Evolutionary conservation across 2,329 filamentous ascomycete species (phyloP).

Genomic region (Ascochyta koolunga): DNA sequence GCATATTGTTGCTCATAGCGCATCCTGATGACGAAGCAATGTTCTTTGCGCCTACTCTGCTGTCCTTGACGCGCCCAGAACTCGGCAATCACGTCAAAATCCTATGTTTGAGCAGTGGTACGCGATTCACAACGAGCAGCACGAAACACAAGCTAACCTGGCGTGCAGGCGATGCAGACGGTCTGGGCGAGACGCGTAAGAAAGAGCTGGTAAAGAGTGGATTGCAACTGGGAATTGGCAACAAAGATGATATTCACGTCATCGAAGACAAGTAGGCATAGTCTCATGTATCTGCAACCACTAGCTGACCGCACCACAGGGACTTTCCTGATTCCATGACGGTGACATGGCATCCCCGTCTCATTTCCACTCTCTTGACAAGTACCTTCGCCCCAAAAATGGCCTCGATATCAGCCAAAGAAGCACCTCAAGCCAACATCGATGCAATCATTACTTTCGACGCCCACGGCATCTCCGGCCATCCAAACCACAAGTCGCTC

Average conservation of each 20-base stretch:
- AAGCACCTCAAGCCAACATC: constrained; percentile 63
- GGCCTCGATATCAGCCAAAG: constrained; percentile 48
- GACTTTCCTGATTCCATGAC: constrained; percentile 93
- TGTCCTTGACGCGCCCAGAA: constrained; percentile 80
- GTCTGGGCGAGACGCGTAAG: constrained; percentile 81
- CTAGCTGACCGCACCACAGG: constrained; percentile 36
- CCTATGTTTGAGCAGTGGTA: constrained; percentile 86
- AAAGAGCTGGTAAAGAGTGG: constrained; percentile 84
- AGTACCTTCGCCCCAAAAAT: constrained; percentile 75
- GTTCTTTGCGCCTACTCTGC: constrained; percentile 93
- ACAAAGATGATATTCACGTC: constrained; percentile 82
- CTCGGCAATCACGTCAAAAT: constrained; percentile 93
- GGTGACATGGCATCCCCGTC: constrained; percentile 72
- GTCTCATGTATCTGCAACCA: neutral
- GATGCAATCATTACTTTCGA: constrained; percentile 93
- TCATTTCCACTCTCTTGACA: constrained; percentile 73
- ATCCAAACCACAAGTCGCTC: constrained; percentile 92
- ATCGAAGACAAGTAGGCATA: constrained; percentile 70
- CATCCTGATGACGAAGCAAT: constrained; percentile 99
- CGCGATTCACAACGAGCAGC: constrained; percentile 6
- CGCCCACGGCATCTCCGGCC: constrained; percentile 76
- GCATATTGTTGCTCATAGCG: constrained; percentile 90
- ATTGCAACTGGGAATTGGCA: constrained; percentile 73
- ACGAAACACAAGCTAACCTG: neutral
- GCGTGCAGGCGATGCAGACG: constrained; percentile 76